phyloP scores from a whole-genome alignment of 2,329 filamentous ascomycete genomes.

The Knufia petricola region DNA sequence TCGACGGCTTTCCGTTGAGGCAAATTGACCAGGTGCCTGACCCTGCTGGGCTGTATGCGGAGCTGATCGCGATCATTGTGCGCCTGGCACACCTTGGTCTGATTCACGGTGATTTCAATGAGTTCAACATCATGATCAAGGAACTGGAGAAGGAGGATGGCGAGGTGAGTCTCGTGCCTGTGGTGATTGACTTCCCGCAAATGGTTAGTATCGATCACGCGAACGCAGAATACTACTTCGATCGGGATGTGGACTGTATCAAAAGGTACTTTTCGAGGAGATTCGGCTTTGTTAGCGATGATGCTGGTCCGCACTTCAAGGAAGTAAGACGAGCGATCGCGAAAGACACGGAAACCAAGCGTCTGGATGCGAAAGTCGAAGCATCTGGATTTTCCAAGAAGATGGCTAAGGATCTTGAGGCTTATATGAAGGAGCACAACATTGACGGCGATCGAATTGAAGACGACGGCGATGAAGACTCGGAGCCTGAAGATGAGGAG shows the following conservation, averaged over 20 bases:
- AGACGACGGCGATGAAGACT: slow-evolving; percentile 27
- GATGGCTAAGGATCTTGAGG: slow-evolving; percentile 88
- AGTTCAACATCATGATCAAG: slow-evolving; percentile 95
- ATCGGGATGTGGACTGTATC: slow-evolving; percentile 88
- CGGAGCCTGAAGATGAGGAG: slow-evolving; percentile 31
- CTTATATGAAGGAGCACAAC: slow-evolving; percentile 69
- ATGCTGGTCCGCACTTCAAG: slow-evolving; percentile 73
- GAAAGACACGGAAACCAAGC: slow-evolving; percentile 49
- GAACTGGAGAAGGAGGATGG: slow-evolving; percentile 38
- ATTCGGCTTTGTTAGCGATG: slow-evolving; percentile 76
- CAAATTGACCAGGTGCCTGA: slow-evolving; percentile 79
- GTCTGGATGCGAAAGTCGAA: slow-evolving; percentile 79
- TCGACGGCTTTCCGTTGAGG: slow-evolving; percentile 84
- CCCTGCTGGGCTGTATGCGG: slow-evolving; percentile 77
- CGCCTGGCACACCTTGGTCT: slow-evolving; percentile 74
- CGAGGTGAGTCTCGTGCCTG: slow-evolving; percentile 50
- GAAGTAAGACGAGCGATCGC: slow-evolving; percentile 68
- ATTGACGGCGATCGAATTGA: slow-evolving; percentile 44
- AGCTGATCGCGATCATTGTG: slow-evolving; percentile 78
- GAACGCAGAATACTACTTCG: slow-evolving; percentile 96
- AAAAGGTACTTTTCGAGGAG: slow-evolving; percentile 86
- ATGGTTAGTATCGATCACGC: slow-evolving; percentile 92
- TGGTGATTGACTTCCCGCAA: slow-evolving; percentile 95
- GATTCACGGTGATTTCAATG: slow-evolving; percentile 98
- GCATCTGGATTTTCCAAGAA: slow-evolving; percentile 95